These are phyloP conservation scores for Handroanthus guayacan DNA, from an alignment of 257 asterid species.

Conservation along the genomic window DNA sequence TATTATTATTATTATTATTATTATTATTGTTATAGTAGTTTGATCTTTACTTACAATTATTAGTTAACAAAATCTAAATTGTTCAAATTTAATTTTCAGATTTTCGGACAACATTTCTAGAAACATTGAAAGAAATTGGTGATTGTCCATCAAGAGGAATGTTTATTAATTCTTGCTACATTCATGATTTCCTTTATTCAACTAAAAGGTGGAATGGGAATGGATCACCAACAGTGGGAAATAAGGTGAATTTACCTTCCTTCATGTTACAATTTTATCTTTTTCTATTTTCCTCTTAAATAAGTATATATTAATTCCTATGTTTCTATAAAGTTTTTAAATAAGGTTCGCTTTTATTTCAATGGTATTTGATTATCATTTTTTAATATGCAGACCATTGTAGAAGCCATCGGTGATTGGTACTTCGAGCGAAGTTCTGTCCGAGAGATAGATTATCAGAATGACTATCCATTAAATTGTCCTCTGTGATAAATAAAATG, in stretches of 20 bases:
- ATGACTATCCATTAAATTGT: constrained; percentile 8
- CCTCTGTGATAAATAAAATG: neutral
- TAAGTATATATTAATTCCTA: neutral
- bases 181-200: constrained; percentile 18
- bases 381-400: constrained; percentile 31
- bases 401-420: constrained; percentile 36
- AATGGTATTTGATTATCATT: neutral
- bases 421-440: constrained; percentile 29
- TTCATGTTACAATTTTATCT: neutral
- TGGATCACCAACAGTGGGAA: neutral
- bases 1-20: too few species aligned
- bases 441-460: constrained; percentile 7
- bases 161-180: constrained; percentile 36
- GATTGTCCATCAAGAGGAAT: constrained; percentile 29
- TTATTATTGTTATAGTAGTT: neutral
- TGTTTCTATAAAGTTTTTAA: neutral
- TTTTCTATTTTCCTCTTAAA: neutral
- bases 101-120: constrained; percentile 25
- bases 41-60: neutral
- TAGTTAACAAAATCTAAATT: neutral
- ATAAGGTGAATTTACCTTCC: constrained; percentile 31
- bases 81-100: constrained; percentile 28
- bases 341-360: neutral
- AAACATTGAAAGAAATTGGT: neutral
- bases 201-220: neutral